phyloP scores from a whole-genome alignment of 164 flowering plant genomes.

The Dillenia suffruticosa region DNA sequence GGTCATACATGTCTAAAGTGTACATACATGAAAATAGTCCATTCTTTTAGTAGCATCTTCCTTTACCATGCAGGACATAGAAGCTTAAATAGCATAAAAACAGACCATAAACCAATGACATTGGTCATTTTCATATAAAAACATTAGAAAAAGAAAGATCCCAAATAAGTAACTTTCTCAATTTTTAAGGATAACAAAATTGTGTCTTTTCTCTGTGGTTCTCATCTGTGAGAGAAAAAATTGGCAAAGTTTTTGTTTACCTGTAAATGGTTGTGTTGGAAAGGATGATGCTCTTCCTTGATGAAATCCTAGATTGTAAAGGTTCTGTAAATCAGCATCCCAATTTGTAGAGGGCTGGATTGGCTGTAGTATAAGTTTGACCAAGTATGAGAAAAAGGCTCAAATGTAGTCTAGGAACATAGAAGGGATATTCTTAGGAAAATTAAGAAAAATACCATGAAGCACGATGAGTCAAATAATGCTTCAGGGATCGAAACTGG shows the following conservation, averaged over 20 bases:
- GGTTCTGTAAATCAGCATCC: constrained; percentile 64
- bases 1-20: too few species aligned
- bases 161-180: constrained; percentile 2
- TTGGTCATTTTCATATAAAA: too few species aligned
- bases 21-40: too few species aligned
- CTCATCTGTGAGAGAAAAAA: background rate
- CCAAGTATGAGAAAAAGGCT: constrained; percentile 1
- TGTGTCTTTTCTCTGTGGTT: background rate
- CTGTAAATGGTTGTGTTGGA: constrained; percentile 51
- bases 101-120: too few species aligned
- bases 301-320: constrained; percentile 45
- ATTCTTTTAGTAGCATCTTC: too few species aligned
- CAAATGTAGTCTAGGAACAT: too few species aligned
- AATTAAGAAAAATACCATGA: constrained; percentile 39
- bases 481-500: constrained; percentile 56
- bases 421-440: background rate
- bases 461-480: constrained; percentile 49
- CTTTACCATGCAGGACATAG: too few species aligned
- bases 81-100: too few species aligned
- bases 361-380: constrained; percentile 35
- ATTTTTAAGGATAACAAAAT: background rate
- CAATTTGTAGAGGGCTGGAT: constrained; percentile 44
- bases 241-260: constrained; percentile 14
- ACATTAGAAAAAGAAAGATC: constrained; percentile 3
- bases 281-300: constrained; percentile 51